Evolutionary conservation across 2,329 filamentous ascomycete genomes (phyloP), one percentile per base, ranked within the genome.

Genomic region (Fusarium tuaranense): DNA sequence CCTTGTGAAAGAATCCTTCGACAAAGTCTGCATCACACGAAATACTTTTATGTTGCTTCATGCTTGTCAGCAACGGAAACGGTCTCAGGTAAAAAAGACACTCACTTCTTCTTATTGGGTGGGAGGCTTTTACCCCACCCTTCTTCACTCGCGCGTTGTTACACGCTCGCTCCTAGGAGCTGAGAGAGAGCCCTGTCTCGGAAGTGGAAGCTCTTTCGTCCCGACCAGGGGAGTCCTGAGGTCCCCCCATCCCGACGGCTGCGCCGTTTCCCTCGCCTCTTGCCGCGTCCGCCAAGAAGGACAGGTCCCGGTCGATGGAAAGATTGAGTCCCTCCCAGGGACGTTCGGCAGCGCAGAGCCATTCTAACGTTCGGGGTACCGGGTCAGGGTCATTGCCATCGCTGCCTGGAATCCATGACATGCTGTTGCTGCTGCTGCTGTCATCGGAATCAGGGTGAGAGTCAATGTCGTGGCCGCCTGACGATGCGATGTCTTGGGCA

Each of bases 251-350:
- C 48, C 12, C 48, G 18, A 30, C 25, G 18, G 48, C 48, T 53
- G 27, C 16, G 18, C 48, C 3, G 25, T 22, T 36, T 18, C 48
- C 22, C 16, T 58, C 36, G 25, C 48, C 27, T 32, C 18, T 53
- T 53, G 48, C 10, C 48, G 48, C 10, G 27, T 53, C 10, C 10
- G n/a, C 27, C 48, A 32, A 30, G 48, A 25, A 22, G 34, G 32
- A 27, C 9, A 36, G 44, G 7, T 48, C 46, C 18, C 20, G 16
- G 30, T 48, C 14, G 22, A 34, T 13, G 1, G 36, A 41, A 27
- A 34, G 48, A 13, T 10, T 60, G 12, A 64, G 69, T 6, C 59
- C 72, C 63, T 74, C 72, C 65, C 65, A 59, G 8, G 69, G 72
- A 8, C 69, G 69, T 55, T 74, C 69, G 38, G 30, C 10, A 16